Evolutionary conservation across 1,139 yeast genomes (phyloP).

Genomic region (Sugiyamaella novakii): DNA sequence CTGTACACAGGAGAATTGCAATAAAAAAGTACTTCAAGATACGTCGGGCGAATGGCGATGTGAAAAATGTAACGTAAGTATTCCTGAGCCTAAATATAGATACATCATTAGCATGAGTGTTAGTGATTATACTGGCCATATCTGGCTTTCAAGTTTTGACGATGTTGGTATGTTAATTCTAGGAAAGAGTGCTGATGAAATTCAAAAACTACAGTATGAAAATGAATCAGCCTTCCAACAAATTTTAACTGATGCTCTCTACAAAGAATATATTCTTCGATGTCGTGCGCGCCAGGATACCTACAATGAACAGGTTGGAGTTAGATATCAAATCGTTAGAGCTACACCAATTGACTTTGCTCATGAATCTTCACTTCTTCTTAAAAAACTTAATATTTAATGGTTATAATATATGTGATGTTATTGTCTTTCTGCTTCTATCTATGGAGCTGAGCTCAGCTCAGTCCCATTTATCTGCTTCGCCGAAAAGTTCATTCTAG

Average conservation of each 20-base stretch:
- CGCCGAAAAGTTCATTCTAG: no score
- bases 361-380: slow-evolving; percentile 64
- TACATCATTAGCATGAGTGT: slow-evolving; percentile 73
- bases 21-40: slow-evolving; percentile 76
- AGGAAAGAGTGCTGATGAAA: slow-evolving; percentile 69
- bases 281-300: slow-evolving; percentile 81
- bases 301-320: slow-evolving; percentile 75
- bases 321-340: slow-evolving; percentile 68
- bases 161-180: slow-evolving; percentile 73
- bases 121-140: slow-evolving; percentile 76
- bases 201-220: slow-evolving; percentile 54
- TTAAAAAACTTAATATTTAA: slow-evolving; percentile 46
- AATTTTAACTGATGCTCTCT: slow-evolving; percentile 55
- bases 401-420: no score
- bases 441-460: slow-evolving; percentile 1
- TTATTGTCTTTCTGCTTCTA: no score
- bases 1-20: slow-evolving; percentile 73
- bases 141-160: slow-evolving; percentile 88
- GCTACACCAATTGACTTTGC: slow-evolving; percentile 59
- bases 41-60: slow-evolving; percentile 86
- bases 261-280: slow-evolving; percentile 72
- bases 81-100: slow-evolving; percentile 71
- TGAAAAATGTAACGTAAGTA: slow-evolving; percentile 79
- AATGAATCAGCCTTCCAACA: slow-evolving; percentile 51
- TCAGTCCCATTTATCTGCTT: no score